Conservation (phyloP, 805 yeast genomes). For the Pichia insulana region DNA sequence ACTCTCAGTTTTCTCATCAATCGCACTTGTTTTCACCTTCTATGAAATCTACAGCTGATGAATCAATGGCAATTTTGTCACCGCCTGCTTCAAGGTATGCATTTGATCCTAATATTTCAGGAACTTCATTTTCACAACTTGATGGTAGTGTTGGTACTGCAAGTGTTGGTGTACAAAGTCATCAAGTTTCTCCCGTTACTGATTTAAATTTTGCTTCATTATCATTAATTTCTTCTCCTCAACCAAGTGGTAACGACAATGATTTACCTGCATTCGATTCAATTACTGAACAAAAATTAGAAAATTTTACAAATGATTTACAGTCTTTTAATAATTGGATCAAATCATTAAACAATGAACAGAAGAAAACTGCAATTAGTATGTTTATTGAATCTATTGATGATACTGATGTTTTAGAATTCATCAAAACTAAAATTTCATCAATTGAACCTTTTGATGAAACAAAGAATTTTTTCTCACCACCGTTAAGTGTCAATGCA, state of each 20-base stretch:
- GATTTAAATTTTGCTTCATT: conserved; percentile 7
- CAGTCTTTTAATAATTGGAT: conserved; percentile 39
- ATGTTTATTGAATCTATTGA: conserved; percentile 38
- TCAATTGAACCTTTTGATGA: not conserved
- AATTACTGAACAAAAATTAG: conserved; percentile 20
- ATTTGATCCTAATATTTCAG: conserved; percentile 20
- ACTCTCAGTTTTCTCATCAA: no score
- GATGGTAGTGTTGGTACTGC: conserved; percentile 5
- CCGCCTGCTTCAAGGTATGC: conserved; percentile 34
- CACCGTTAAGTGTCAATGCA: conserved; percentile 16
- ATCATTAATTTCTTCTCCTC: conserved; percentile 3
- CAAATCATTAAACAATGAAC: conserved; percentile 37
- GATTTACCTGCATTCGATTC: conserved; percentile 29
- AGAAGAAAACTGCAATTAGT: conserved; percentile 39
- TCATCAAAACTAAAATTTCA: conserved; percentile 1
- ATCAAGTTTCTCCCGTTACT: conserved; percentile 8
- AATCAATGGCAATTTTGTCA: conserved; percentile 32
- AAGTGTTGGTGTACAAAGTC: no score
- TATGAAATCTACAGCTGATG: conserved; percentile 11
- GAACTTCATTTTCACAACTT: conserved; percentile 21
- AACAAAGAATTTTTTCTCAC: conserved; percentile 11
- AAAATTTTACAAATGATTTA: conserved; percentile 36
- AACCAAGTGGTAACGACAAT: conserved; percentile 9
- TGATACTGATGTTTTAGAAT: conserved; percentile 30
- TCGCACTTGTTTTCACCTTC: conserved; percentile 15